Evolutionary conservation across 371 early-diverging fungal genomes (phyloP).

Genomic region (Rhizopus arrhizus): DNA sequence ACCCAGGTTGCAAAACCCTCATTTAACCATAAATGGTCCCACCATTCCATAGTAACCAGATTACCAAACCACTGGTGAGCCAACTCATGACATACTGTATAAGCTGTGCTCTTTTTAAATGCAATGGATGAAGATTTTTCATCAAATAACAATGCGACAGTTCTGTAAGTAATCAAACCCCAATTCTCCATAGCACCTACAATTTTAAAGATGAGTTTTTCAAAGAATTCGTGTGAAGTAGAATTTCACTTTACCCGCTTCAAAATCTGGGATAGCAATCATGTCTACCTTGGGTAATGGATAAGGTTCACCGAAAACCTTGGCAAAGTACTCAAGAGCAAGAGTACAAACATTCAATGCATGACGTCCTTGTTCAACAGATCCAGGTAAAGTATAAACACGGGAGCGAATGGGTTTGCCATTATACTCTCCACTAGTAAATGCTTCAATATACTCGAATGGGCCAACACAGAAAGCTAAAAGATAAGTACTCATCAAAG

Average conservation of each 20-base stretch:
- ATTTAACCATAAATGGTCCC: conserved; percentile 94
- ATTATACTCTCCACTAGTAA: conserved; percentile 60
- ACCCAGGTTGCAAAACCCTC: conserved; percentile 96
- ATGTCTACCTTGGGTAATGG: conserved; percentile 89
- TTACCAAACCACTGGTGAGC: conserved; percentile 97
- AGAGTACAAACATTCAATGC: conserved; percentile 72
- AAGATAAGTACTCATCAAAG: conserved; percentile 86
- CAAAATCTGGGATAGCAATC: conserved; percentile 90
- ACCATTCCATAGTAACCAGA: conserved; percentile 82
- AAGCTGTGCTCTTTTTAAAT: conserved; percentile 79
- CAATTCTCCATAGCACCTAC: conserved; percentile 88
- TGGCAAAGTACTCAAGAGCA: conserved; percentile 80
- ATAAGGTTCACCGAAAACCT: conserved; percentile 82
- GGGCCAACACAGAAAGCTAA: conserved; percentile 87
- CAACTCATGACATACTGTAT: conserved; percentile 89
- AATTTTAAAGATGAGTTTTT: too few relatives aligned
- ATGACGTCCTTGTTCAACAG: conserved; percentile 74
- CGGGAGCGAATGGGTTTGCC: conserved; percentile 67
- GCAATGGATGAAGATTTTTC: conserved; percentile 68
- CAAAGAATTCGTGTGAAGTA: too few relatives aligned
- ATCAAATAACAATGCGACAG: conserved; percentile 75
- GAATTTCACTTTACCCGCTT: conserved; percentile 54
- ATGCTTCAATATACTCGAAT: conserved; percentile 81
- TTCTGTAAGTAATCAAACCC: conserved; percentile 88
- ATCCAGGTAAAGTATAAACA: conserved; percentile 77